phyloP scores from a whole-genome alignment of 75 land plant genomes.

The Larix kaempferi region DNA sequence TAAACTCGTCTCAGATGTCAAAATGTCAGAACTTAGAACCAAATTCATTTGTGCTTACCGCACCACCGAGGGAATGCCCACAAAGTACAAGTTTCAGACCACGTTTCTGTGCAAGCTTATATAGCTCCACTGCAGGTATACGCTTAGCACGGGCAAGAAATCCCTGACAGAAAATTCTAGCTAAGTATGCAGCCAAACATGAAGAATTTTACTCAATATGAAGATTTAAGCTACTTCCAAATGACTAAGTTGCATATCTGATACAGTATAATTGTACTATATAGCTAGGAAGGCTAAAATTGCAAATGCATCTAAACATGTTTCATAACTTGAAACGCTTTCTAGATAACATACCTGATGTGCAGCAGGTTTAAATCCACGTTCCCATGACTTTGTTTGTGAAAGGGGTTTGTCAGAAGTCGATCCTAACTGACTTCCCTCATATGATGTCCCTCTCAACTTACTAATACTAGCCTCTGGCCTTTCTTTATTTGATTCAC shows the following conservation, averaged over 20 bases:
- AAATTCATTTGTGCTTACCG: constrained; percentile 43
- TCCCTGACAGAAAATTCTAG: constrained; percentile 44
- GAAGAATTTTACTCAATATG: neutral
- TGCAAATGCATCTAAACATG: neutral
- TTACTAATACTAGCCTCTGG: no score
- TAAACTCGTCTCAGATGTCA: neutral
- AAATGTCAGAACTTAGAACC: neutral
- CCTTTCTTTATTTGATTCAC: constrained; percentile 13
- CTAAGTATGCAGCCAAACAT: constrained; percentile 5
- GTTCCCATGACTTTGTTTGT: constrained; percentile 12
- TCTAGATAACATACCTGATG: constrained; percentile 52
- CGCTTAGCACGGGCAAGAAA: constrained; percentile 97
- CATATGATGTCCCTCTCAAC: neutral
- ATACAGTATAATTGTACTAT: neutral
- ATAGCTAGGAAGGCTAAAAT: neutral
- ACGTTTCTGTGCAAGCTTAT: constrained; percentile 86
- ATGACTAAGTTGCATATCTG: neutral
- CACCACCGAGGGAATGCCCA: constrained; percentile 99
- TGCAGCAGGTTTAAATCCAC: constrained; percentile 79
- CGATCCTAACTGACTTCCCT: constrained; percentile 10
- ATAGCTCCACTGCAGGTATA: constrained; percentile 89
- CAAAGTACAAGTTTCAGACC: constrained; percentile 83
- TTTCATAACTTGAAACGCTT: neutral
- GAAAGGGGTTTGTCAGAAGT: constrained; percentile 14
- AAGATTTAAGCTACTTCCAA: neutral